These are phyloP conservation scores for Puccinia hordei DNA, from an alignment of 1,284 basidiomycete genomes.

Conservation along the genomic window DNA sequence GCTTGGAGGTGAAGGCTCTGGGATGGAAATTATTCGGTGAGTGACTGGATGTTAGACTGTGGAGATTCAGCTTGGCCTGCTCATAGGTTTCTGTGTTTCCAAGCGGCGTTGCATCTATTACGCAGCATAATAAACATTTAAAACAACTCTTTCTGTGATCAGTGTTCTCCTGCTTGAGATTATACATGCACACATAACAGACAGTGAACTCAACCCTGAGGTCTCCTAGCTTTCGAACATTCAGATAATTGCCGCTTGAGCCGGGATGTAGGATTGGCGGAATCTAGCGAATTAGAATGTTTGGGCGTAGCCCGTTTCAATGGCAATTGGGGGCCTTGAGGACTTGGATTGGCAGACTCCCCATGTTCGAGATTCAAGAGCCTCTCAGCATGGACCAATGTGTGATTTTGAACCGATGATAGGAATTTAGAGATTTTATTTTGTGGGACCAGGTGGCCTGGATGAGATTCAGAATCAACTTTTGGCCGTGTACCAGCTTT, in stretches of 20 bases:
- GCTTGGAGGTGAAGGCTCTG: slow-evolving; percentile 1
- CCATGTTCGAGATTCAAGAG: slow-evolving; percentile 11
- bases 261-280: slow-evolving; percentile 11
- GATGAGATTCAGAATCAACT: not conserved
- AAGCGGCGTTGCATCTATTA: slow-evolving; percentile 1
- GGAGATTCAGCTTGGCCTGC: slow-evolving; percentile 16
- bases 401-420: slow-evolving; percentile 9
- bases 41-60: slow-evolving; percentile 5
- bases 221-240: slow-evolving; percentile 15
- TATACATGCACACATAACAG: not conserved
- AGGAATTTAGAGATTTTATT: slow-evolving; percentile 4
- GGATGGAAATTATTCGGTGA: slow-evolving; percentile 2
- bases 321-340: not conserved
- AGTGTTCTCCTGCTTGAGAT: not conserved
- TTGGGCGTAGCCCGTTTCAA: not conserved
- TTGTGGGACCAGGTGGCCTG: not conserved
- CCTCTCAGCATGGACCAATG: slow-evolving; percentile 18
- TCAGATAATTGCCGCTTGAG: slow-evolving; percentile 20
- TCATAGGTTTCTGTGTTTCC: slow-evolving; percentile 8
- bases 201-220: slow-evolving; percentile 1
- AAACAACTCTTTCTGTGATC: not conserved
- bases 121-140: not conserved
- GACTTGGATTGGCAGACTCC: not conserved
- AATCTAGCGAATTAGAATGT: slow-evolving; percentile 11
- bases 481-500: not conserved